Evolutionary conservation across 2,329 filamentous ascomycete genomes (phyloP), one percentile per base, ranked within the genome.

Genomic region (Neofusicoccum umdonicola): DNA sequence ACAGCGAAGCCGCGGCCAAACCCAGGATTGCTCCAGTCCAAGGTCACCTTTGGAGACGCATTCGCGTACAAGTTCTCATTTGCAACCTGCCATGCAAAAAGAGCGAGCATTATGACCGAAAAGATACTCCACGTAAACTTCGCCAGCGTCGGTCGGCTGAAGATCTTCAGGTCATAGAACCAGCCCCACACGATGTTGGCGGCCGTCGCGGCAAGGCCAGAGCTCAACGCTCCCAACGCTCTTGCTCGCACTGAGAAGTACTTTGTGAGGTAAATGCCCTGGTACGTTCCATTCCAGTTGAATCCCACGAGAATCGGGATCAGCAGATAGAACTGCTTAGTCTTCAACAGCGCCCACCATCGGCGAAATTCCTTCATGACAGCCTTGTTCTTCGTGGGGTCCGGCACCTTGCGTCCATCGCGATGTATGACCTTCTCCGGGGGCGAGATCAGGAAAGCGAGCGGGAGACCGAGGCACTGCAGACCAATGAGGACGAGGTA

Each of bases 241-340:
- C 82, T 73, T 0, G 82, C 73, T 2, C 83, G 78, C 1, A 84
- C 82, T 3, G 81, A 82, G 68, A 84, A 84, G 72, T 84, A 84
- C 35, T 78, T 80, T 11, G 82, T 81, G 17, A 84, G 75, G 68
- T 85, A 85, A 12, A 83, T 84, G 8, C 82, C 81, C 27, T 83
- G 74, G 22, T 85, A 85, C 0, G 82, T 83, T 41, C 69, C 71
- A 66, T 83, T 84, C 79, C 83, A 85, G 65, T 82, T 80, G 68
- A 83, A 83, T 0, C 81, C 81, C 0, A 83, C 69, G n/a, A 84
- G 76, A 13, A 85, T 77, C 0, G 83, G 83, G 3, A 84, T 77
- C 13, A 85, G 71, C 0, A 85, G 74, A 62, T 78, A 80, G 67
- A 85, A 81, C 13, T 82, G 76, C 67, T 77, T 80, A 47, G 76